These are phyloP conservation scores for Lactarius deliciosus DNA, from an alignment of 768 basidiomycete genomes.

Conservation along the genomic window DNA sequence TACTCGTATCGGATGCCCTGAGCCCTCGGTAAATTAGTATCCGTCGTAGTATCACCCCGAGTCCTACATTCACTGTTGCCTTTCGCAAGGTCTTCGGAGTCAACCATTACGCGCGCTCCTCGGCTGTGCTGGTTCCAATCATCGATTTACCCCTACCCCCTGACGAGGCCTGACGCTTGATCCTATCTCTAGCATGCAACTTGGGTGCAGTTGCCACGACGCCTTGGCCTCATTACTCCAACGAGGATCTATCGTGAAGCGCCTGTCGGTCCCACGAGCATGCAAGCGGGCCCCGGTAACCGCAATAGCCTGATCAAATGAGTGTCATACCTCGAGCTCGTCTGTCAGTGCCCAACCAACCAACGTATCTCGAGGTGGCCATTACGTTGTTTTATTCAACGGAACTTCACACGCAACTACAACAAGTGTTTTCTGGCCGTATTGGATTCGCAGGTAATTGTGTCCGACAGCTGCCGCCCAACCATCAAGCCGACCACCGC, in stretches of 20 bases:
- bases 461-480: neutral
- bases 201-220: slow-evolving; percentile 1
- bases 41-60: neutral
- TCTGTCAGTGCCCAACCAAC: neutral
- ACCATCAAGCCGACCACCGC: neutral
- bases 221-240: neutral
- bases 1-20: neutral
- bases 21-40: neutral
- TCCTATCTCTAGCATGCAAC: neutral
- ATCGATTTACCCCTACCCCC: neutral
- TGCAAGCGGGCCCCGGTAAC: neutral
- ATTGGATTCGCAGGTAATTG: neutral
- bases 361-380: neutral
- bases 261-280: neutral
- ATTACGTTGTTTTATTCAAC: neutral
- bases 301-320: neutral
- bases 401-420: neutral
- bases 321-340: neutral
- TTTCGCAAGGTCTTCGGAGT: neutral
- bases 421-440: neutral
- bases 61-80: neutral
- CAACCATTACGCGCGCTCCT: neutral
- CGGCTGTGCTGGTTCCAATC: neutral
- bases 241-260: neutral
- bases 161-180: neutral